phyloP scores from a whole-genome alignment of 805 yeast genomes.

The Nakazawaea holstii region DNA sequence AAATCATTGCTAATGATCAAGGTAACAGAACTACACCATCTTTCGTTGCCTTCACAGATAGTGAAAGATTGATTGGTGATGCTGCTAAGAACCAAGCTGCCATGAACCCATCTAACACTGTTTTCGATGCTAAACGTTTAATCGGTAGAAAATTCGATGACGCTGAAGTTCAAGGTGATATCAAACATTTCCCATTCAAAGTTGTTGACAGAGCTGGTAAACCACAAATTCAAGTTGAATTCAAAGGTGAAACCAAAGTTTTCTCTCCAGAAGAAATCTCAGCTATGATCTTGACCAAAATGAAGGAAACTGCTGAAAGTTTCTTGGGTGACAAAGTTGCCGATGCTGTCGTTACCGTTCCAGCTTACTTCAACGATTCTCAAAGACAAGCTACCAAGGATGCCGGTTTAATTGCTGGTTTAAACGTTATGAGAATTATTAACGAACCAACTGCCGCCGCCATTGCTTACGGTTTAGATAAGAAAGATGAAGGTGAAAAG shows the following conservation, averaged over 20 bases:
- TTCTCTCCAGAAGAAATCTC: conserved; percentile 95
- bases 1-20: conserved; percentile 95
- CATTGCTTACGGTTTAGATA: conserved; percentile 90
- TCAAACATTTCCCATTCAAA: conserved; percentile 82
- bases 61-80: conserved; percentile 91
- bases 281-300: conserved; percentile 85
- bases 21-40: conserved; percentile 98
- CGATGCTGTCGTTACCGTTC: conserved; percentile 94
- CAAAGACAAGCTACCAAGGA: conserved; percentile 98
- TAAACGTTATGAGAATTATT: conserved; percentile 89
- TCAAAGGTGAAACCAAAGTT: conserved; percentile 76
- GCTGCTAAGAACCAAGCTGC: conserved; percentile 98
- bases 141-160: conserved; percentile 87
- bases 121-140: conserved; percentile 86
- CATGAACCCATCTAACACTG: conserved; percentile 85
- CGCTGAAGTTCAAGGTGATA: conserved; percentile 74
- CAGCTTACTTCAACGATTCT: conserved; percentile 96
- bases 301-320: conserved; percentile 87
- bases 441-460: conserved; percentile 99
- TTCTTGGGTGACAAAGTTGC: conserved; percentile 78
- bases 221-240: conserved; percentile 81
- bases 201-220: conserved; percentile 69
- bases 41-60: conserved; percentile 89
- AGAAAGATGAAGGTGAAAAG: conserved; percentile 72
- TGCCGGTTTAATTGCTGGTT: conserved; percentile 95